Percentiles rank a stretch among this genome's conserved stretches.
phyloP scores from a whole-genome alignment of 305 asterid species.

The Vinca major region DNA sequence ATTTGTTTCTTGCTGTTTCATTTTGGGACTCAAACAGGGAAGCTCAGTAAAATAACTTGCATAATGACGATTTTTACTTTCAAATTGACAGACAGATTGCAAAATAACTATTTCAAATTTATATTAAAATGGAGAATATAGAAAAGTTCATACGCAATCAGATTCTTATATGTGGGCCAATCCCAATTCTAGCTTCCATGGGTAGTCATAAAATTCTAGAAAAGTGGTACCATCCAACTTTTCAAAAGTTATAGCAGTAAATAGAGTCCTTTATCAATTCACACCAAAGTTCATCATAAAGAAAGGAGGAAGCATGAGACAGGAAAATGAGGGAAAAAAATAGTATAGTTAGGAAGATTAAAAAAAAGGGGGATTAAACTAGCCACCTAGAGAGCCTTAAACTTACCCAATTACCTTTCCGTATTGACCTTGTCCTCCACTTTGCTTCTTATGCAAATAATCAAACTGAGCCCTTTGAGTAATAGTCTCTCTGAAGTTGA shows the following conservation, averaged over 20 bases:
- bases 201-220: neutral
- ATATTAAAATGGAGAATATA: no score
- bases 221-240: neutral
- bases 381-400: conserved; percentile 7
- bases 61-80: neutral
- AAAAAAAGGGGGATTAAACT: neutral
- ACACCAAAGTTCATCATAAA: neutral
- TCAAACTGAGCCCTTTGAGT: conserved; percentile 91
- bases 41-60: neutral
- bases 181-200: neutral
- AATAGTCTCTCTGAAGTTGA: conserved; percentile 91
- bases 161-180: neutral
- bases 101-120: neutral
- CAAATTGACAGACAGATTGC: neutral
- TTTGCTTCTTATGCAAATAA: conserved; percentile 94
- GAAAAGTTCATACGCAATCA: neutral
- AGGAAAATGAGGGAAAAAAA: neutral
- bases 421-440: conserved; percentile 98
- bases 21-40: neutral
- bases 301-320: neutral
- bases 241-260: neutral
- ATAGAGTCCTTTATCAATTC: neutral
- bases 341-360: no score
- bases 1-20: neutral
- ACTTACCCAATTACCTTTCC: conserved; percentile 92